Evolutionary conservation across 306 rosid genomes (phyloP).

Genomic region (Hippophae rhamnoides): DNA sequence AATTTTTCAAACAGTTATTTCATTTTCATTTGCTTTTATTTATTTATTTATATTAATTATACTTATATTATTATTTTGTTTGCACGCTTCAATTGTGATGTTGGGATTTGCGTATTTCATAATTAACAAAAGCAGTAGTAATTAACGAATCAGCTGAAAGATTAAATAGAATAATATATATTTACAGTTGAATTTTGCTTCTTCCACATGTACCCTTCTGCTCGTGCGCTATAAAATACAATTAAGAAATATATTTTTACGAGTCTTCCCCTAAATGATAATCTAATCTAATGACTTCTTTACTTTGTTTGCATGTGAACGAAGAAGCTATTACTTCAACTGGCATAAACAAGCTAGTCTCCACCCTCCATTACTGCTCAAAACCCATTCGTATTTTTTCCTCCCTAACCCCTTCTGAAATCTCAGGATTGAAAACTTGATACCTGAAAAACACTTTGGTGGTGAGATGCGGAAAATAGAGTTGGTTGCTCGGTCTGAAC

Average conservation of each 20-base stretch:
- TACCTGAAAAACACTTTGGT: no score
- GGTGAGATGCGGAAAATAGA: no score
- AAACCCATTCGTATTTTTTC: slow-evolving; percentile 19
- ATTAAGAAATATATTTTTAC: neutral
- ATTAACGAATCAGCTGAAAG: no score
- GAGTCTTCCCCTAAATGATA: slow-evolving; percentile 16
- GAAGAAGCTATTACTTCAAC: slow-evolving; percentile 36
- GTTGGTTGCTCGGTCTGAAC: no score
- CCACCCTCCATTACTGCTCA: slow-evolving; percentile 36
- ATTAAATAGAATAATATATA: no score
- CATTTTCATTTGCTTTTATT: no score
- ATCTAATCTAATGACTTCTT: slow-evolving; percentile 26
- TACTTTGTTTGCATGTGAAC: slow-evolving; percentile 52
- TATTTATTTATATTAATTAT: no score
- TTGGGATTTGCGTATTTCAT: no score
- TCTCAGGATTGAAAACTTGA: slow-evolving; percentile 22
- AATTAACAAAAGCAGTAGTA: no score
- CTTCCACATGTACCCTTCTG: slow-evolving; percentile 55
- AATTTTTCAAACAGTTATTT: no score
- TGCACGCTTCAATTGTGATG: no score
- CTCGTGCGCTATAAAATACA: slow-evolving; percentile 37
- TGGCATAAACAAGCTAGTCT: slow-evolving; percentile 52
- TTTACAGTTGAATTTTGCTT: neutral
- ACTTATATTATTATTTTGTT: no score
- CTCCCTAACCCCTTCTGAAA: slow-evolving; percentile 24